A percentile compares a stretch with the other conserved stretches of the same genome.
These are phyloP conservation scores for Lepiota brunneoincarnata DNA, from an alignment of 768 basidiomycete genomes.

Conservation along the genomic window DNA sequence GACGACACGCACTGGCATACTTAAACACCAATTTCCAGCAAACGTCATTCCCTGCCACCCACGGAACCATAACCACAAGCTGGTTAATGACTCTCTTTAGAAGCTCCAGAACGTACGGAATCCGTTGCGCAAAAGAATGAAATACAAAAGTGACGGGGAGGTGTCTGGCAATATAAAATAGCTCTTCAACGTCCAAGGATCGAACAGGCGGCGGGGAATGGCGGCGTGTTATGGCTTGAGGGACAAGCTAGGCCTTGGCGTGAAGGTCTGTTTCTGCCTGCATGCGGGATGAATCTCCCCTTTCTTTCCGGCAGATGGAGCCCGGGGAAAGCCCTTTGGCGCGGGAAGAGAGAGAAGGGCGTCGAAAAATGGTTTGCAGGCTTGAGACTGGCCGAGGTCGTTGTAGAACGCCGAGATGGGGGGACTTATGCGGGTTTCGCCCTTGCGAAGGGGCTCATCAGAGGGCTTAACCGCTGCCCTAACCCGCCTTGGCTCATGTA, in stretches of 20 bases:
- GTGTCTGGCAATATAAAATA: slow-evolving; percentile 42
- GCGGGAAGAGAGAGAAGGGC: too few relatives aligned
- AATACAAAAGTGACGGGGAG: slow-evolving; percentile 34
- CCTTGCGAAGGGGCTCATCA: too few relatives aligned
- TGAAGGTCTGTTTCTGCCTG: slow-evolving; percentile 32
- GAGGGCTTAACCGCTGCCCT: too few relatives aligned
- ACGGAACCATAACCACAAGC: slow-evolving; percentile 49
- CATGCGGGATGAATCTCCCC: too few relatives aligned
- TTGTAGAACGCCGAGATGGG: too few relatives aligned
- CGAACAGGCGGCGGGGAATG: slow-evolving; percentile 47
- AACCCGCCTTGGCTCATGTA: too few relatives aligned
- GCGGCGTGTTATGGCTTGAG: slow-evolving; percentile 45
- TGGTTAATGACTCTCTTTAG: slow-evolving; percentile 1
- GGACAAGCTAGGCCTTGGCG: slow-evolving; percentile 39
- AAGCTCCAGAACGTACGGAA: slow-evolving; percentile 19
- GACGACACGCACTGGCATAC: slow-evolving; percentile 21
- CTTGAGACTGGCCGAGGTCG: too few relatives aligned
- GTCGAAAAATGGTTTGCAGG: too few relatives aligned
- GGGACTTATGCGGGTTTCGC: too few relatives aligned
- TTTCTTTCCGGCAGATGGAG: too few relatives aligned
- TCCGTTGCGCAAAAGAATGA: slow-evolving; percentile 36
- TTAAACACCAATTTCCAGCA: slow-evolving; percentile 43
- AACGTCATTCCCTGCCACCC: too few relatives aligned
- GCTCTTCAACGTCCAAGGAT: slow-evolving; percentile 41
- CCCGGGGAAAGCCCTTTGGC: too few relatives aligned